Conservation (phyloP, 805 yeast species). For the Candida gorgasii region DNA sequence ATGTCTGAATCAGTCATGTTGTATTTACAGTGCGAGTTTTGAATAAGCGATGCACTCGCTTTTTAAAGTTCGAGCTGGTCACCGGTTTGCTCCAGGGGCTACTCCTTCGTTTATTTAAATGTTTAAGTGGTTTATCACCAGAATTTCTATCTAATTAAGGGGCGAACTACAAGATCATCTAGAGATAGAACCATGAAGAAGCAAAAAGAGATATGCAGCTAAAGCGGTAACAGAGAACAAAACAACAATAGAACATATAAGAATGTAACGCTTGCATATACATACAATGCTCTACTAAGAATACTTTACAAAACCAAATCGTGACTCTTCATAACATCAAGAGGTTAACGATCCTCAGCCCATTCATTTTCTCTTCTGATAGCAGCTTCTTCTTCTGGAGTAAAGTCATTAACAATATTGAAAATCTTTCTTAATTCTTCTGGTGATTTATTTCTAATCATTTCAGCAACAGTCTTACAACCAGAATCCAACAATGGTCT, state of each 20-base stretch:
- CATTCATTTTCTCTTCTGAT: conserved; percentile 86
- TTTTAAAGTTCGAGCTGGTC: neutral
- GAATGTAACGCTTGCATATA: no score
- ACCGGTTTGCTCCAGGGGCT: neutral
- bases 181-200: no score
- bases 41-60: neutral
- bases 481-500: conserved; percentile 75
- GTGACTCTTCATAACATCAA: neutral
- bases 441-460: conserved; percentile 77
- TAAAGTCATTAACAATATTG: conserved; percentile 78
- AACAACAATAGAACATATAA: no score
- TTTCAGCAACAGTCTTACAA: conserved; percentile 77
- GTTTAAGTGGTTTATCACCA: neutral
- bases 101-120: neutral
- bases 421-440: conserved; percentile 78
- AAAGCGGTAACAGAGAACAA: no score
- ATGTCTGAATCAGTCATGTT: neutral
- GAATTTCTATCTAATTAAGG: no score
- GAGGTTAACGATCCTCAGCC: conserved; percentile 46
- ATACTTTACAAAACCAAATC: neutral
- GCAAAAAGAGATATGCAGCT: no score
- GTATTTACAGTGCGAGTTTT: neutral
- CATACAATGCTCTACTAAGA: neutral
- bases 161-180: no score
- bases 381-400: conserved; percentile 87